These are phyloP conservation scores for Pseudozyma sp. DNA, from an alignment of 1,284 basidiomycete genomes.

Conservation along the genomic window DNA sequence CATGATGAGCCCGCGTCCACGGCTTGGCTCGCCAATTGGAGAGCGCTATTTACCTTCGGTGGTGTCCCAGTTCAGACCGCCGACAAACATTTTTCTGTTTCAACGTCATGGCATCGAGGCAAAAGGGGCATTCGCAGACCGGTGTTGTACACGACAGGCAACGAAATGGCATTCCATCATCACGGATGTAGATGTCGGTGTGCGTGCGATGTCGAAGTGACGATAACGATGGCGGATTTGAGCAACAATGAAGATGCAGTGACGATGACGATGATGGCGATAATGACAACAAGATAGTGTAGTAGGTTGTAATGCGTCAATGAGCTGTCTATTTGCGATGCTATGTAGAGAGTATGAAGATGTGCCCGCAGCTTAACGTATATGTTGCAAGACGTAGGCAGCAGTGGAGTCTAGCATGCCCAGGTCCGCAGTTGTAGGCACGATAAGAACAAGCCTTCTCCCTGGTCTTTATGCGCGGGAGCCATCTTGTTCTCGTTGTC, in stretches of 20 bases:
- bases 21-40: neutral
- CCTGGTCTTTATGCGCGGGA: slow-evolving; percentile 8
- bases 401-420: neutral
- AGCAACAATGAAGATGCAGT: slow-evolving; percentile 2
- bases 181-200: slow-evolving; percentile 18
- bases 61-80: slow-evolving; percentile 96
- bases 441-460: slow-evolving; percentile 23
- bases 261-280: slow-evolving; percentile 16
- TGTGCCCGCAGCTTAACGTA: neutral
- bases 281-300: slow-evolving; percentile 5
- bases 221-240: neutral
- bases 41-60: slow-evolving; percentile 77
- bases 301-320: slow-evolving; percentile 24
- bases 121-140: slow-evolving; percentile 6
- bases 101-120: slow-evolving; percentile 2
- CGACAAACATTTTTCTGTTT: slow-evolving; percentile 97
- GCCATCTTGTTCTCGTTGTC: slow-evolving; percentile 16
- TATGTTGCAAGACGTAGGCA: neutral
- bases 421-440: neutral
- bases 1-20: neutral
- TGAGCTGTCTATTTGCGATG: slow-evolving; percentile 16
- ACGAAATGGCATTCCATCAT: slow-evolving; percentile 41
- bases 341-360: neutral
- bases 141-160: slow-evolving; percentile 12
- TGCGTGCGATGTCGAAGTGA: slow-evolving; percentile 2